Evolutionary conservation across 1,284 basidiomycete genomes (phyloP).

Genomic region (Cutaneotrichosporon arboriforme): DNA sequence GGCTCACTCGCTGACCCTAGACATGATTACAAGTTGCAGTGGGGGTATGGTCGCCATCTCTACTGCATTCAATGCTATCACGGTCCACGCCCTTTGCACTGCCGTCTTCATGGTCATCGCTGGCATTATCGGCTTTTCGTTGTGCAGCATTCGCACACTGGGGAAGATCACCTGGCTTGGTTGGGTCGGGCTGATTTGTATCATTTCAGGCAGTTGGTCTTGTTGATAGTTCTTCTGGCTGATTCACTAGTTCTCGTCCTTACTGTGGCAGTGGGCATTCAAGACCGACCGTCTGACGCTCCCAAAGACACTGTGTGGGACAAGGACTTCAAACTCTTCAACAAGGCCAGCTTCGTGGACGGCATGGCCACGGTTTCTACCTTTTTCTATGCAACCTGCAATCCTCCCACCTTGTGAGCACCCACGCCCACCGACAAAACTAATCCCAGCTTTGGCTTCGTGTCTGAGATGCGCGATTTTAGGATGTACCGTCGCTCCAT

Average conservation of each 20-base stretch:
- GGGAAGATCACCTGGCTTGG: slow-evolving; percentile 42
- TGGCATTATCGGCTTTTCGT: slow-evolving; percentile 24
- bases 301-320: slow-evolving; percentile 25
- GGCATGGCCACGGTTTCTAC: slow-evolving; percentile 41
- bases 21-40: slow-evolving; percentile 25
- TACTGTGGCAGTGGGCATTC: slow-evolving; percentile 43
- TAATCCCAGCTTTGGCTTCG: slow-evolving; percentile 11
- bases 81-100: slow-evolving; percentile 39
- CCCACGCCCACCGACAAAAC: not conserved
- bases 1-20: not conserved
- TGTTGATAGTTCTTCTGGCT: not conserved
- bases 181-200: slow-evolving; percentile 34
- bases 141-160: slow-evolving; percentile 41
- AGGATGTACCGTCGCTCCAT: slow-evolving; percentile 26
- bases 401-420: not conserved
- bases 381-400: slow-evolving; percentile 34
- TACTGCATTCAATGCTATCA: slow-evolving; percentile 46
- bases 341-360: slow-evolving; percentile 30
- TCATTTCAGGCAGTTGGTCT: slow-evolving; percentile 27
- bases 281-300: slow-evolving; percentile 5
- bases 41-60: slow-evolving; percentile 34
- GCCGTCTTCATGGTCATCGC: slow-evolving; percentile 39
- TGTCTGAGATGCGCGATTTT: slow-evolving; percentile 32
- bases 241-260: slow-evolving; percentile 35
- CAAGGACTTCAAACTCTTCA: slow-evolving; percentile 26